Percentiles rank a stretch among this genome's conserved stretches.
Evolutionary conservation across 164 flowering plant genomes (phyloP).

Genomic region (Amborella trichopoda): DNA sequence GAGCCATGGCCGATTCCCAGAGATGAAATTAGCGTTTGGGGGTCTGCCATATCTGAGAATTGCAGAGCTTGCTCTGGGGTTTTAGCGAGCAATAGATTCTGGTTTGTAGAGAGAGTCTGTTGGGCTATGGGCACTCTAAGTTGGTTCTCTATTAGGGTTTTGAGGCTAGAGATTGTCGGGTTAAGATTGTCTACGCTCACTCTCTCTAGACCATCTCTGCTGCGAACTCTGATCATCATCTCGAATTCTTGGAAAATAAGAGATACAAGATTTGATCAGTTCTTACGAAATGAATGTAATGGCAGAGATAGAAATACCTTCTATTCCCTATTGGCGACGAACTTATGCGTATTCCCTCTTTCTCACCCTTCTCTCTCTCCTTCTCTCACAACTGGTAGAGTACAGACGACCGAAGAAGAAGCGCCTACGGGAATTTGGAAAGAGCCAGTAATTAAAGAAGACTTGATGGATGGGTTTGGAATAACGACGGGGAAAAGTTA

Average conservation of each 20-base stretch:
- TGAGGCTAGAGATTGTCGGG: constrained; percentile 47
- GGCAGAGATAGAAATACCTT: too few relatives aligned
- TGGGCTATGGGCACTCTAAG: constrained; percentile 47
- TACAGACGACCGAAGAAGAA: too few relatives aligned
- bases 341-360: too few relatives aligned
- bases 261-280: too few relatives aligned
- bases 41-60: constrained; percentile 60
- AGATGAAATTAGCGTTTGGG: constrained; percentile 41
- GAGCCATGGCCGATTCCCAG: constrained; percentile 69
- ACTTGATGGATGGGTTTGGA: too few relatives aligned
- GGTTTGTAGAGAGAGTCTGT: constrained; percentile 73
- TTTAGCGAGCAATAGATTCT: constrained; percentile 65
- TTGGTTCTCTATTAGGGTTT: constrained; percentile 53
- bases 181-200: constrained; percentile 40
- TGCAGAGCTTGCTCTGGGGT: constrained; percentile 30
- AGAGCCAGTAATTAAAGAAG: too few relatives aligned
- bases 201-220: constrained; percentile 83
- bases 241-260: constrained; percentile 4
- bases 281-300: too few relatives aligned
- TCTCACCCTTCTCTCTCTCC: too few relatives aligned
- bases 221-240: constrained; percentile 80
- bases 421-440: too few relatives aligned
- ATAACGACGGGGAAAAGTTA: too few relatives aligned
- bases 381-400: too few relatives aligned
- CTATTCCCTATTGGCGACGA: too few relatives aligned